Conservation (phyloP, 129 eudicot species). For the Artemisia tridentata region DNA sequence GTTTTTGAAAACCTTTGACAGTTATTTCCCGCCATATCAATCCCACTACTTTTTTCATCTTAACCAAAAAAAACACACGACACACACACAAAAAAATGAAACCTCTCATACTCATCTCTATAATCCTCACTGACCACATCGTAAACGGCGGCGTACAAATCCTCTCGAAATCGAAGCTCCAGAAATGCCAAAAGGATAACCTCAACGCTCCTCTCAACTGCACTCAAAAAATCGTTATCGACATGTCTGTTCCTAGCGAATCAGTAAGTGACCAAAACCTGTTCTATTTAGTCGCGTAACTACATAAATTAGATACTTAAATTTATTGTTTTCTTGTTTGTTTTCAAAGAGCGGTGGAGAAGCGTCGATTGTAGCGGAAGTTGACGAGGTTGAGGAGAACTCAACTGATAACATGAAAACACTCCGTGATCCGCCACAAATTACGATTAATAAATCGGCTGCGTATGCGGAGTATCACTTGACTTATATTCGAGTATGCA, state of each 20-base stretch:
- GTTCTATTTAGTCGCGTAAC: background rate
- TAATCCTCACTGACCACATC: slow-evolving; percentile 17
- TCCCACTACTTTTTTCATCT: background rate
- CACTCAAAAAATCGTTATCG: slow-evolving; percentile 57
- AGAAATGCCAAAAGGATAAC: slow-evolving; percentile 60
- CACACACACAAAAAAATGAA: slow-evolving; percentile 39
- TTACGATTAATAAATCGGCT: slow-evolving; percentile 71
- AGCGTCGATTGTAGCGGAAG: slow-evolving; percentile 80
- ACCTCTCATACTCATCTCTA: slow-evolving; percentile 17
- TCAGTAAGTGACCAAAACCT: slow-evolving; percentile 35
- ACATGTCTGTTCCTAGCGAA: slow-evolving; percentile 82
- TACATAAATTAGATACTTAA: no score
- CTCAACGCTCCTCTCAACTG: slow-evolving; percentile 50
- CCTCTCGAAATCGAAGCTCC: slow-evolving; percentile 77
- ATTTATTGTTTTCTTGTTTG: no score
- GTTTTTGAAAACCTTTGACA: slow-evolving; percentile 1
- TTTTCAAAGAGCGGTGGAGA: slow-evolving; percentile 70
- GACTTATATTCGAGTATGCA: slow-evolving; percentile 66
- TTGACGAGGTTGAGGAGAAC: slow-evolving; percentile 58
- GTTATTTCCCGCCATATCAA: slow-evolving; percentile 30
- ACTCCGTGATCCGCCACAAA: slow-evolving; percentile 71
- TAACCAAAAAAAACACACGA: background rate
- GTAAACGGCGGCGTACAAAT: slow-evolving; percentile 35
- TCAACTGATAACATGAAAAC: slow-evolving; percentile 58
- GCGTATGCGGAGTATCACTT: slow-evolving; percentile 71